Percentiles rank a stretch among this genome's conserved stretches.
phyloP scores from a whole-genome alignment of 2,329 filamentous ascomycete genomes.

The Verticillium zaregamsianum region DNA sequence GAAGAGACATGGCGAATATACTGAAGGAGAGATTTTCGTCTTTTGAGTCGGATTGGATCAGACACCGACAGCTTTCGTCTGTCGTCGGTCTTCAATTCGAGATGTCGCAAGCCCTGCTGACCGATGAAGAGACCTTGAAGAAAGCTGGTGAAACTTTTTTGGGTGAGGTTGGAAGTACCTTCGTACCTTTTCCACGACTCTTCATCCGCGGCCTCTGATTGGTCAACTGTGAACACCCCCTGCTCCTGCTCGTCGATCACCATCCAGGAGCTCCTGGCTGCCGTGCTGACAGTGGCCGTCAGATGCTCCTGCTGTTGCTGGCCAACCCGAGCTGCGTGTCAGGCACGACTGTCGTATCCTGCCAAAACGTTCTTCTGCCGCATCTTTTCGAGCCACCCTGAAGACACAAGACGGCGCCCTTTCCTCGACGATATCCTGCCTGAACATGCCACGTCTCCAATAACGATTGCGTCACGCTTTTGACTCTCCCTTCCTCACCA shows the following conservation, averaged over 20 bases:
- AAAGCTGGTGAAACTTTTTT: neutral
- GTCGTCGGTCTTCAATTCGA: neutral
- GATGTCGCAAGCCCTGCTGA: neutral
- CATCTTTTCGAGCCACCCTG: neutral
- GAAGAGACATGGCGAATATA: conserved; percentile 29
- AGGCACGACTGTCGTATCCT: neutral
- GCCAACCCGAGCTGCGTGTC: neutral
- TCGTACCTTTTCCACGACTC: neutral
- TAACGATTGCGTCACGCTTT: neutral
- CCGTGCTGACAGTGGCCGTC: neutral
- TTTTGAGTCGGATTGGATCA: neutral
- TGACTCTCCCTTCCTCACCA: neutral
- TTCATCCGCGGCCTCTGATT: neutral
- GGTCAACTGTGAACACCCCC: neutral
- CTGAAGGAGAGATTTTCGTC: neutral
- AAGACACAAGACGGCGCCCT: conserved; percentile 17
- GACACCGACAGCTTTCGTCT: neutral
- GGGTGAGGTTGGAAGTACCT: neutral
- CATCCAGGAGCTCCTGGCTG: neutral
- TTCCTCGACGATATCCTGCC: conserved; percentile 12
- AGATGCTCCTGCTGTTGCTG: neutral
- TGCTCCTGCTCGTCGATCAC: neutral
- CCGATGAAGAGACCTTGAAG: neutral
- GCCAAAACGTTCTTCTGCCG: neutral
- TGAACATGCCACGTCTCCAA: conserved; percentile 17